phyloP scores from a whole-genome alignment of 2,329 filamentous ascomycete species.

The Alternaria sp. region DNA sequence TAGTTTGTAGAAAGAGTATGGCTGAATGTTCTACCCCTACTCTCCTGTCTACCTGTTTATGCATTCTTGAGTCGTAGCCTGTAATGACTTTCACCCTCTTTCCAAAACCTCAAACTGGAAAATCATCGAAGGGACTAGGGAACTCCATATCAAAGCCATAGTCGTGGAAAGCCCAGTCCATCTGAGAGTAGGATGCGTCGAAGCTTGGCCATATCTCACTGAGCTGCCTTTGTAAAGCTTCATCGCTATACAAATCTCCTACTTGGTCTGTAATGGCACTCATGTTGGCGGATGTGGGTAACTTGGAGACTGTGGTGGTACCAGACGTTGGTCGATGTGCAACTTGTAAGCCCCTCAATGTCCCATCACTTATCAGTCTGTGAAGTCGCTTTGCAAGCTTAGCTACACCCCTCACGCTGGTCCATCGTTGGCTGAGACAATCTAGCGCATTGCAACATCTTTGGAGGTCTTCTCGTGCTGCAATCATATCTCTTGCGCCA shows the following conservation, averaged over 20 bases:
- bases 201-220: slow-evolving; percentile 9
- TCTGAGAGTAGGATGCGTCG: slow-evolving; percentile 6
- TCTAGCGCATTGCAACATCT: slow-evolving; percentile 5
- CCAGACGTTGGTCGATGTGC: not conserved
- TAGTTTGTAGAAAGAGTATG: not conserved
- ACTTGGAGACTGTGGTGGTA: not conserved
- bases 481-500: not conserved
- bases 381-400: slow-evolving; percentile 6
- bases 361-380: slow-evolving; percentile 2
- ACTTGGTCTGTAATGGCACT: not conserved
- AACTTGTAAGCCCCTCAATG: not conserved
- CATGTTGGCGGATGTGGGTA: not conserved
- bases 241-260: not conserved
- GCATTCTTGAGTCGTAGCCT: not conserved
- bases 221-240: slow-evolving; percentile 6
- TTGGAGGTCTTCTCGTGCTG: not conserved
- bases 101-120: not conserved
- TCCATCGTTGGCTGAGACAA: slow-evolving; percentile 1
- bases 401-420: slow-evolving; percentile 2
- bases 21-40: not conserved
- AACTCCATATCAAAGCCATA: slow-evolving; percentile 6
- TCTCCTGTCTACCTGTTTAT: not conserved
- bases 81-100: not conserved
- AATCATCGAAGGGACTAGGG: not conserved
- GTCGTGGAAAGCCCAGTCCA: slow-evolving; percentile 11